Evolutionary conservation across 2,329 filamentous ascomycete species (phyloP), one percentile per base, ranked within the genome.

Genomic region (Trichophaea hybrida): DNA sequence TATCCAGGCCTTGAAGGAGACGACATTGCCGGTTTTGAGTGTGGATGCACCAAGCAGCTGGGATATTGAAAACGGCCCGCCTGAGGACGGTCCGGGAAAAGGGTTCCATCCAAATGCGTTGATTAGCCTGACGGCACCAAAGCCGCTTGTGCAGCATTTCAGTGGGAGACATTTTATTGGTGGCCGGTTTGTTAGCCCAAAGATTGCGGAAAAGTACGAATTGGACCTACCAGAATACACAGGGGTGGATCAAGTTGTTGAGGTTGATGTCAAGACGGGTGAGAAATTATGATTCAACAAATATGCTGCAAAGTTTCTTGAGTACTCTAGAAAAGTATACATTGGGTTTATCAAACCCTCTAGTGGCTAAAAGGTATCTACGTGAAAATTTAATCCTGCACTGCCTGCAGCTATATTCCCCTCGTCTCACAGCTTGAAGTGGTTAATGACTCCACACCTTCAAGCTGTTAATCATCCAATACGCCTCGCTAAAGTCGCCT

Each of bases 31-130:
- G 0, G 85, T 97, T 0, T 84, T 93, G 2, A 86, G 88, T 2
- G 87, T 98, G 24, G 93, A 98, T 73, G 89, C 88, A 5, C 93
- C 93, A 1, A 94, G 88, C 35, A 93, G 87, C 1, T 98, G 93
- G 93, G 83, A 93, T 71, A 94, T 98, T 59, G 87, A 95, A 69
- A 76, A 77, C 8, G 93, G 93, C 0, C 91, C 91, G 6, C 89
- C 90, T 24, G 8, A 74, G 77, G 56, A 80, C 82, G 1, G 91
- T 88, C 0, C 78, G 87, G 0, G 91, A 89, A 0, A 84, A 84
- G 68, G 81, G 77, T 4, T 97, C 94, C 69, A 83, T 86, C 93
- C 93, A 65, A 76, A 78, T 37, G 83, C 84, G 17, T 75, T 98
- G 60, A 83, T 98, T 66, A 94, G 88, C 70, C 75, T 98, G 69